Evolutionary conservation across 805 yeast species (phyloP), one percentile per base, ranked within the genome.

Genomic region (Ogataea populi-albae): DNA sequence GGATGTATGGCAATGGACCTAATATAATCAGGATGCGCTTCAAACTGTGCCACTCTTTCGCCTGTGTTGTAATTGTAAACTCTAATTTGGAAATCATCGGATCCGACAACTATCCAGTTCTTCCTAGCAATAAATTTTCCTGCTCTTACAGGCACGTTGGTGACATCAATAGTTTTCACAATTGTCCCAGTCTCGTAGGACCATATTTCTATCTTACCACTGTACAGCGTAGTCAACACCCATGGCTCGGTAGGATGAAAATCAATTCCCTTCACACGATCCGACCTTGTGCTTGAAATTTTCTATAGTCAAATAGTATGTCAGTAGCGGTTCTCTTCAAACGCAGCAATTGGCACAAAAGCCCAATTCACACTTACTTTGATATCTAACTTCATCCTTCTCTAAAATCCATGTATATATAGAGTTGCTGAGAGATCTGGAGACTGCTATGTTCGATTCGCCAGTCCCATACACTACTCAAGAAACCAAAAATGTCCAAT

Each of bases 211-310:
- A 87, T 79, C 60, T 75, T 76, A 49, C 96, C 98, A 33, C 89
- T 84, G 64, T 86, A 88, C 40, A 86, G 70, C n/a, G 96, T 87
- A 35, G 91, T 81, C 54, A 88, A 70, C 34, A 88, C 79, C 98
- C 98, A 91, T 35, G 98, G 98, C 62, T 93, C 98, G 15, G 89
- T 72, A 17, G 98, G 98, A 62, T 93, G 99, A 72, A 93, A 85
- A 65, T 93, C 99, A 57, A 93, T 83, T 32, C 96, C 97, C 65
- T 93, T 93, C 59, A 93, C 97, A 62, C 99, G 81, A 62, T 89
- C 97, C 25, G 97, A 82, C 54, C 96, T 86, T 45, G 93, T 78
- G 49, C 87, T 82, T 64, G 89, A 86, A 53, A 81, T 81, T 69
- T 85, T 86, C 75, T 82, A 57, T 42, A 60, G 17, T 17, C 6